These are phyloP conservation scores for Henningerozyma blattae DNA, from an alignment of 805 yeast species.

Conservation along the genomic window DNA sequence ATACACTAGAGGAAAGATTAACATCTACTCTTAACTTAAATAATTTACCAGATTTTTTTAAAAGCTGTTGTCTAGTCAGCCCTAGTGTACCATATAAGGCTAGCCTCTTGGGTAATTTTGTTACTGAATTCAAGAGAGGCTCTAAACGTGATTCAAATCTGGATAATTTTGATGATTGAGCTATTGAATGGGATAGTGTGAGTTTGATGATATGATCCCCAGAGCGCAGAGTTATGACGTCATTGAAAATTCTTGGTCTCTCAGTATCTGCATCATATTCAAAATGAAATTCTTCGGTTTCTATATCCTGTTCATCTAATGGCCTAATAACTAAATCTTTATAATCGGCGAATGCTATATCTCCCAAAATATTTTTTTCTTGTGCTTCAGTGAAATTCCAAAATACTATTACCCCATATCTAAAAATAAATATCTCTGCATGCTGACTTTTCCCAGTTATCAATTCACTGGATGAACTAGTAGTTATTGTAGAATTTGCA, in stretches of 20 bases:
- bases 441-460: conserved; percentile 27
- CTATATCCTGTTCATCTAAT: conserved; percentile 77
- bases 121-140: conserved; percentile 66
- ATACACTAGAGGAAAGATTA: conserved; percentile 75
- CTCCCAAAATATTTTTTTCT: conserved; percentile 89
- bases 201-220: conserved; percentile 89
- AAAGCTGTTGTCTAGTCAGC: conserved; percentile 67
- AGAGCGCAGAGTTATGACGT: conserved; percentile 79
- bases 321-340: conserved; percentile 56
- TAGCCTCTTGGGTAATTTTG: conserved; percentile 78
- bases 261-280: conserved; percentile 44
- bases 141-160: conserved; percentile 89
- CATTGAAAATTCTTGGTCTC: conserved; percentile 75
- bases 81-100: conserved; percentile 87
- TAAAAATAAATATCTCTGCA: conserved; percentile 82
- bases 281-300: conserved; percentile 61
- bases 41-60: conserved; percentile 80
- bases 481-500: background rate
- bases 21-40: conserved; percentile 90
- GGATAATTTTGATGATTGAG: conserved; percentile 87
- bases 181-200: conserved; percentile 92
- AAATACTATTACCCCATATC: conserved; percentile 93
- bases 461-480: background rate
- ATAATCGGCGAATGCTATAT: conserved; percentile 47
- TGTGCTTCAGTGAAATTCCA: conserved; percentile 93